These are phyloP conservation scores for Coemansia sp. DNA, from an alignment of 192 early-diverging fungal species.

Conservation along the genomic window DNA sequence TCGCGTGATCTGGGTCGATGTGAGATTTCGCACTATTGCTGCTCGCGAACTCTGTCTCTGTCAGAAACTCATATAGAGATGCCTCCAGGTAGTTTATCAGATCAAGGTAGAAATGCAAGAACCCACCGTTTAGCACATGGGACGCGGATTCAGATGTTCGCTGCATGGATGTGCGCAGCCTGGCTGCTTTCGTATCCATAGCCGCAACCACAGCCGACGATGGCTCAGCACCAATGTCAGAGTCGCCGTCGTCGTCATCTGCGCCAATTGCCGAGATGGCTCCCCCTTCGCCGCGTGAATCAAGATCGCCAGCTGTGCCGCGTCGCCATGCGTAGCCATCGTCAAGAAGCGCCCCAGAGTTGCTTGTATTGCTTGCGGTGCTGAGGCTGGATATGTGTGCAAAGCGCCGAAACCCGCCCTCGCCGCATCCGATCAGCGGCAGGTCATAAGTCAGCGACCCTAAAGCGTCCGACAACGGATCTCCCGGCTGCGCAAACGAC, in stretches of 20 bases:
- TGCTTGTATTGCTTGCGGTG: conserved; percentile 40
- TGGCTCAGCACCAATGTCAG: conserved; percentile 21
- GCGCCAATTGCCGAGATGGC: conserved; percentile 14
- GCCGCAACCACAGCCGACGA: conserved; percentile 29
- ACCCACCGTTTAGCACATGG: conserved; percentile 52
- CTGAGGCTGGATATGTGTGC: conserved; percentile 34
- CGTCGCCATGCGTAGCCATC: neutral
- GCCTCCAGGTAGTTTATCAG: conserved; percentile 57
- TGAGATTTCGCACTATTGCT: neutral
- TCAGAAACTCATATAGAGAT: conserved; percentile 24
- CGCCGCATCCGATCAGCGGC: conserved; percentile 5
- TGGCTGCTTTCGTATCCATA: conserved; percentile 29
- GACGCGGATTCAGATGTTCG: conserved; percentile 7
- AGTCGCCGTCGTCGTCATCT: conserved; percentile 14
- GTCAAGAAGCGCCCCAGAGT: conserved; percentile 1
- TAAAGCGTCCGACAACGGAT: conserved; percentile 28
- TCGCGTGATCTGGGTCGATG: neutral
- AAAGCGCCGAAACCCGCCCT: conserved; percentile 21
- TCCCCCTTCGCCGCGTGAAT: neutral
- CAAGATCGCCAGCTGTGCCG: conserved; percentile 1
- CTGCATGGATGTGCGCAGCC: conserved; percentile 19
- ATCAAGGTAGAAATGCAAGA: conserved; percentile 68
- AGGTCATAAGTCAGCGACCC: conserved; percentile 22
- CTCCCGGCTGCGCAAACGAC: conserved; percentile 43
- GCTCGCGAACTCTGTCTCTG: conserved; percentile 2